Base-by-base conservation (phyloP, 306 rosid species). In the Casuarina equisetifolia region DNA sequence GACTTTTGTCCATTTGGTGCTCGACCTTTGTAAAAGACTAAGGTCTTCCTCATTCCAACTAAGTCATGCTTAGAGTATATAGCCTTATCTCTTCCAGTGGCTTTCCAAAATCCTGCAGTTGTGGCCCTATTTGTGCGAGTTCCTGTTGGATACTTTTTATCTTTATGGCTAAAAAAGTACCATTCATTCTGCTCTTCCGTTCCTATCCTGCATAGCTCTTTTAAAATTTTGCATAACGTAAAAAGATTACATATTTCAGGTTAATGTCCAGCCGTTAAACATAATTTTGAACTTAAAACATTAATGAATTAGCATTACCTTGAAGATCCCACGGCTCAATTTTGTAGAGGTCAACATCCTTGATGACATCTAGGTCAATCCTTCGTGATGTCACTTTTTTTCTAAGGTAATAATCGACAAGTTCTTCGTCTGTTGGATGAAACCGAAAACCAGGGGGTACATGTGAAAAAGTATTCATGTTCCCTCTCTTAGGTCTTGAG, bases 1-100 rank as follows among this genome's bases (percentile, higher is more conserved):
- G 98, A 94, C n/a, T 94, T 94, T 79, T 89, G 98, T 15, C 98
- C 98, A 84, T 94, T 94, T 2, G 98, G 98, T 42, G 98, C 98
- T 82, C 98, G 81, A 17, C 98, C 98, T 85, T 94, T 86, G 15
- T 94, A 91, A 70, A 91, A 94, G 35, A 94, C 98, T 17, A 94
- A 83, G 39, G 98, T 94, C 82, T 94, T 94, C 72, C 98, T 91
- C 98, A 94, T 94, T 36, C 98, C 98, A 20, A 94, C 82, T 38
- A 94, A 78, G 39, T 90, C 92, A 73, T 94, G 90, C 83, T 91
- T 94, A 10, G 94, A 89, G 46, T 94, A 94, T 5, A 94, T 94
- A 20, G 97, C 94, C 69, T 94, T 94, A 81, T 94, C 98, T 84
- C 98, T 90, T 84, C 98, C 98, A 0, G 98, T 94, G 44, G 98